Evolutionary conservation across 2,329 filamentous ascomycete species (phyloP), one percentile per base, ranked within the genome.

Genomic region (Mollisia scopiformis): DNA sequence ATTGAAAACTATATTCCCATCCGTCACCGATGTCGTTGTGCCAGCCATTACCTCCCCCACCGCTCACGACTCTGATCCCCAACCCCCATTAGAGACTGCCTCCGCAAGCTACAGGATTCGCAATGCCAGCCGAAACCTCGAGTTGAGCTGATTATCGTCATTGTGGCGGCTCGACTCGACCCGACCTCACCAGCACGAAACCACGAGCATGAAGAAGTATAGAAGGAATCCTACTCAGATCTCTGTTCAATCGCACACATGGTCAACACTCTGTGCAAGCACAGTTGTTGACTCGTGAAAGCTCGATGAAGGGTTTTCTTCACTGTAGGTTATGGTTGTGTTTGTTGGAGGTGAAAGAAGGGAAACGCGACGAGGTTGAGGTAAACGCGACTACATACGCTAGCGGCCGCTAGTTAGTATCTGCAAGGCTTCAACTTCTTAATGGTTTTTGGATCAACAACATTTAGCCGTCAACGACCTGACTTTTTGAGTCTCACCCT

Each of bases 1-100:
- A 74, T 75, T 75, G 73, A 75, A 75, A 75, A 75, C 73, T 75
- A 74, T 68, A 62, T 69, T 66, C 67, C 62, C 57, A 59, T n/a
- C 66, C 64, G 47, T 73, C 71, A 72, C 57, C 64, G 64, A 69
- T 61, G 61, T 59, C 31, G 57, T 53, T 31, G 33, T 43, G 58
- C 51, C 52, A 52, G 55, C 57, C 33, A 59, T 62, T 55, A 33
- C 63, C 49, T 60, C 58, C 35, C 58, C 51, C 37, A 59, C 57
- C 30, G 33, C 59, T 53, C 58, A 50, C 47, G 50, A 54, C 57
- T 53, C 27, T 50, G 27, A 39, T 53, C 62, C 57, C 59, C 58
- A 66, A 68, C 55, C 62, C 62, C 59, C 61, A 62, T 66, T 60
- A 59, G 58, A 59, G 35, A 61, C 46, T 53, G 59, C 50, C 58